Base-by-base conservation (phyloP, 768 basidiomycete species). In the Xerocomellus amylosporus region DNA sequence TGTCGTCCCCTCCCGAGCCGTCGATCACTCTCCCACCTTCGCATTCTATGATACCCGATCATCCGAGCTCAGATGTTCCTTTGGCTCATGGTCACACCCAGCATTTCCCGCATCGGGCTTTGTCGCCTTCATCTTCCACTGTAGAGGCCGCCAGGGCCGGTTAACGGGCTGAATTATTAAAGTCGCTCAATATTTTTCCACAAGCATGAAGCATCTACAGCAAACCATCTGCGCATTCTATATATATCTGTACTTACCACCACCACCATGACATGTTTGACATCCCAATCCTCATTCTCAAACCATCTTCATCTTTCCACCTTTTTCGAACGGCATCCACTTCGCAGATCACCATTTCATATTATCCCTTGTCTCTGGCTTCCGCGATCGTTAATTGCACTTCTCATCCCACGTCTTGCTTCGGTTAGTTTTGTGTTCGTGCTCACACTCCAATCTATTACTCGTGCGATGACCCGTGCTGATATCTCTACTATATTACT, bases 161-260 rank as follows among this genome's bases (percentile, higher is more conserved):
- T 71, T 71, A 71, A 70, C 68, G 65, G 69, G 69, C 54, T 67
- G 65, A 67, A 65, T 70, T 72, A 72, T 71, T 67, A 68, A 69
- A 61, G 51, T 71, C 63, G 65, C 69, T 72, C 67, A 67, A 69
- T 71, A 71, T 71, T 70, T 65, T 64, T 46, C 67, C 69, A 67
- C 64, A 64, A 71, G 69, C 69, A 71, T 65, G 71, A 72, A 73
- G 64, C 69, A 71, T 71, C 71, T 71, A 71, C 67, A 70, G 63
- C 71, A 70, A 64, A 66, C 56, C 65, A 71, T 71, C 71, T 71
- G 69, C 69, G 70, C 69, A 72, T 71, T 67, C 68, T 72, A 71
- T 71, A 70, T 68, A 69, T 70, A 70, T 70, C 67, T 71, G 69
- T 71, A 71, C 69, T 72, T 72, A 70, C 69, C 62, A 70, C 49